Evolutionary conservation across 495 filamentous ascomycete species (phyloP).

Genomic region (Annulohypoxylon stygium): DNA sequence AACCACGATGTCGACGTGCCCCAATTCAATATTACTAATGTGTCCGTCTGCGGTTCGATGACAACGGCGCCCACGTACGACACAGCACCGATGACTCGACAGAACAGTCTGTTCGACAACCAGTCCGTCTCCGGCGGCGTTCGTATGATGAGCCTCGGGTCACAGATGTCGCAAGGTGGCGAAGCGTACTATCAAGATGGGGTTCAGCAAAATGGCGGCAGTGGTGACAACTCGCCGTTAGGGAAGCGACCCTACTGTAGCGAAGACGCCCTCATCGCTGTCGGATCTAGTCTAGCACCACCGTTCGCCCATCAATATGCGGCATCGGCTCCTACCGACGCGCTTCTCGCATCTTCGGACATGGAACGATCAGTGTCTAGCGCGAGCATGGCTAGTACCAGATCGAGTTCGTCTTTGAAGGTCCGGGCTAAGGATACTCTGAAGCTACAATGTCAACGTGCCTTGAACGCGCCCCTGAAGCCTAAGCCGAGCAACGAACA

Average conservation of each 20-base stretch:
- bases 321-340: conserved; percentile 49
- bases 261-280: conserved; percentile 50
- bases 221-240: conserved; percentile 46
- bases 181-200: conserved; percentile 45
- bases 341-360: conserved; percentile 43
- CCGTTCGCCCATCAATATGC: conserved; percentile 53
- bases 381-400: conserved; percentile 58
- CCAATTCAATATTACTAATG: conserved; percentile 47
- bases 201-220: conserved; percentile 50
- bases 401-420: conserved; percentile 55
- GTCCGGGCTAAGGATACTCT: conserved; percentile 60
- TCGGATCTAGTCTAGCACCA: conserved; percentile 54
- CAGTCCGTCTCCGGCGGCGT: conserved; percentile 54
- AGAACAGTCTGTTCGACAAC: conserved; percentile 60
- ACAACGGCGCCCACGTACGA: conserved; percentile 60
- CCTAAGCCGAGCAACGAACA: conserved; percentile 56
- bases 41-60: conserved; percentile 60
- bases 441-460: conserved; percentile 51
- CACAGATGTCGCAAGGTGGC: conserved; percentile 53
- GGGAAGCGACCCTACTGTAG: conserved; percentile 52
- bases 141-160: conserved; percentile 59
- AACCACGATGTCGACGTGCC: conserved; percentile 47
- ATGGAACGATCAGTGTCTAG: conserved; percentile 63
- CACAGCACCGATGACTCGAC: conserved; percentile 60
- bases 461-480: conserved; percentile 51